Base-by-base conservation (phyloP, 1,139 yeast genomes). In the Tardiomyces digboiensis region DNA sequence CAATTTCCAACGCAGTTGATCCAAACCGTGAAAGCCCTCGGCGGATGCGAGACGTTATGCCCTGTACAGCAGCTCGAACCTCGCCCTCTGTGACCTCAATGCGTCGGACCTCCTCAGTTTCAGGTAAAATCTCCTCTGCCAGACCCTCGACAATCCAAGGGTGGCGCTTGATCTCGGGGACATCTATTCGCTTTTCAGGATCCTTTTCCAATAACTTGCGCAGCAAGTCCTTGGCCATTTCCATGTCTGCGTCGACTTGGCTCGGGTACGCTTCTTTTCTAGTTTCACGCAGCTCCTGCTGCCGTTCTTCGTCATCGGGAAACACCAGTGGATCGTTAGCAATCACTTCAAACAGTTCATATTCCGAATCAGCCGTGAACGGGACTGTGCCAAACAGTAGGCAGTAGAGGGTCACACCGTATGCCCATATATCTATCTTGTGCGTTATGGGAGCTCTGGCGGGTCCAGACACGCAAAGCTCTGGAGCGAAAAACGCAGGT, bases 381-480 rank as follows among this genome's bases (percentile, higher is more conserved):
- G 98, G 98, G 39, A 91, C 76, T 50, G 75, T 72, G 7, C 99
- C 98, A 65, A 85, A 91, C 19, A 91, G 63, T 39, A 93, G 68
- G 62, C 98, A 89, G 60, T 81, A 91, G 19, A 93, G 68, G 0
- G 98, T 91, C 2, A 91, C 89, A 3, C 99, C 99, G 29, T 89
- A 64, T 0, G 98, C 97, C 99, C 99, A 93, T 14, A 89, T 82
- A 63, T 89, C 97, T 46, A 89, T 85, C 61, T 85, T 87, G 56
- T 80, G 70, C 49, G 82, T 80, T 36, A 84, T 79, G 42, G 70
- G 74, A 2, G 79, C 66, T 39, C 56, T 49, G 14, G 44, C 51
- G 21, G 56, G 53, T 23, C 61, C 74, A 1, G 79, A 71, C 44
- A 71, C 75, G 58, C 89, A 82, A 38, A 82, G 66, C 55, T 82